A percentile compares a stretch with the other conserved stretches of the same genome.
Evolutionary conservation across 2,329 filamentous ascomycete genomes (phyloP).

Genomic region (Xylariales sp.): DNA sequence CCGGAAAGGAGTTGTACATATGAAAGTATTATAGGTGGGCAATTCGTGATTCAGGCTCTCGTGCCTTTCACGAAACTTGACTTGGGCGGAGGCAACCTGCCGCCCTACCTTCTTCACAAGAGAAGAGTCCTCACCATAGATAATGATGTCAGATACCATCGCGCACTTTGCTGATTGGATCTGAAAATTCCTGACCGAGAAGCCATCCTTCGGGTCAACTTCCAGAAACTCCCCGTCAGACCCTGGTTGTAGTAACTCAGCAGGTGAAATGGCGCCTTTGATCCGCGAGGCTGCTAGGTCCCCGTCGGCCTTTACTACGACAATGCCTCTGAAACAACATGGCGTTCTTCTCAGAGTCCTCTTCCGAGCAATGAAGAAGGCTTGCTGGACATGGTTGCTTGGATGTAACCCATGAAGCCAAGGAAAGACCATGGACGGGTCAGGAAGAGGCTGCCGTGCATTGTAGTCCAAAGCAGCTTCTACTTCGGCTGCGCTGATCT

Average conservation of each 20-base stretch:
- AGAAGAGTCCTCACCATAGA: constrained; percentile 74
- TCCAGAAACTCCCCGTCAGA: constrained; percentile 65
- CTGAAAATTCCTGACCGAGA: constrained; percentile 95
- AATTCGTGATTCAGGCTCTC: constrained; percentile 48
- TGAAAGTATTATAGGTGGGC: constrained; percentile 80
- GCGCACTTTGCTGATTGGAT: constrained; percentile 90
- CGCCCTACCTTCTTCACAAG: constrained; percentile 59
- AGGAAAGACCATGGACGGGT: constrained; percentile 83
- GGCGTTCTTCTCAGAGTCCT: constrained; percentile 68
- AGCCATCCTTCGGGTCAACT: constrained; percentile 81
- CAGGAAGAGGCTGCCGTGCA: constrained; percentile 75
- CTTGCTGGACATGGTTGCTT: constrained; percentile 80
- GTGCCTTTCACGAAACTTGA: constrained; percentile 65
- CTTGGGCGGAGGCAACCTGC: constrained; percentile 72
- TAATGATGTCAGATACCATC: constrained; percentile 82
- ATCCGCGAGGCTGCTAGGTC: constrained; percentile 70
- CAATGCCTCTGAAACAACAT: constrained; percentile 73
- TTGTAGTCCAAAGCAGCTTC: constrained; percentile 70
- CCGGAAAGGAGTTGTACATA: constrained; percentile 60
- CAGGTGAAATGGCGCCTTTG: constrained; percentile 80
- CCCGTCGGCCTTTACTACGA: constrained; percentile 84
- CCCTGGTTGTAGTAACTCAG: constrained; percentile 65
- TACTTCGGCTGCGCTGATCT: constrained; percentile 65
- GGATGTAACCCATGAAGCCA: constrained; percentile 94
- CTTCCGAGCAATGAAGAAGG: constrained; percentile 80